Conservation (phyloP, 768 basidiomycete species). For the Flagelloscypha sp. region DNA sequence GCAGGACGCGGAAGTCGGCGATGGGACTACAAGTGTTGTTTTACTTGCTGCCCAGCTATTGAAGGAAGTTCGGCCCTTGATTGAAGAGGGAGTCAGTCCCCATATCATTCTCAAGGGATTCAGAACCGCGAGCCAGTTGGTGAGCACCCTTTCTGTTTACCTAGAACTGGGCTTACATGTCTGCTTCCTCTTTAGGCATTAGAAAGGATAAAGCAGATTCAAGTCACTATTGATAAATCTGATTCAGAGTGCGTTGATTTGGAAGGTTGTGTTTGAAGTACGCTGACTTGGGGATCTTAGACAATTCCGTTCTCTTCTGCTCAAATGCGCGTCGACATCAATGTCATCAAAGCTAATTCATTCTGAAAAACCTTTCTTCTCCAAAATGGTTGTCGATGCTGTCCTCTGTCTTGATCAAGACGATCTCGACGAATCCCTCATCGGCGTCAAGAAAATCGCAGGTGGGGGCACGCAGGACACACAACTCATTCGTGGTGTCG, state of each 20-base stretch:
- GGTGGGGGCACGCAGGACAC: constrained; percentile 99
- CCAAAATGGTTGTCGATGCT: constrained; percentile 97
- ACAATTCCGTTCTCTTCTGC: constrained; percentile 84
- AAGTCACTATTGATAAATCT: constrained; percentile 82
- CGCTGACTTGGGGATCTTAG: constrained; percentile 32
- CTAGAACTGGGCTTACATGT: constrained; percentile 3
- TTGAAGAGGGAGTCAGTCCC: constrained; percentile 96
- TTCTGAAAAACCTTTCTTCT: constrained; percentile 98
- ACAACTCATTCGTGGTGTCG: constrained; percentile 78
- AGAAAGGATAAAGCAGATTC: constrained; percentile 81
- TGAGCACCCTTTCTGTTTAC: constrained; percentile 29
- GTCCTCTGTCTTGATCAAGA: constrained; percentile 87
- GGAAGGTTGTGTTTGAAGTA: constrained; percentile 1
- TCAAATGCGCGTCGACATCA: constrained; percentile 97
- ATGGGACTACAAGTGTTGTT: constrained; percentile 96
- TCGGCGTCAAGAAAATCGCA: constrained; percentile 95
- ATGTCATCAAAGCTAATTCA: constrained; percentile 99
- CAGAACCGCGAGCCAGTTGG: constrained; percentile 78
- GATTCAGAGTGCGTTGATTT: constrained; percentile 67
- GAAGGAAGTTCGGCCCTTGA: constrained; percentile 83
- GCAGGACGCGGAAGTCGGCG: constrained; percentile 97
- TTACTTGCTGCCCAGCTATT: constrained; percentile 89
- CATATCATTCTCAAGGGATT: constrained; percentile 98
- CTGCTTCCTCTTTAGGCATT: constrained; percentile 48
- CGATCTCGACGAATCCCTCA: constrained; percentile 90